A percentile compares a stretch with the other conserved stretches of the same genome.
phyloP scores from a whole-genome alignment of 805 yeast species.

The Ogataea sp. region DNA sequence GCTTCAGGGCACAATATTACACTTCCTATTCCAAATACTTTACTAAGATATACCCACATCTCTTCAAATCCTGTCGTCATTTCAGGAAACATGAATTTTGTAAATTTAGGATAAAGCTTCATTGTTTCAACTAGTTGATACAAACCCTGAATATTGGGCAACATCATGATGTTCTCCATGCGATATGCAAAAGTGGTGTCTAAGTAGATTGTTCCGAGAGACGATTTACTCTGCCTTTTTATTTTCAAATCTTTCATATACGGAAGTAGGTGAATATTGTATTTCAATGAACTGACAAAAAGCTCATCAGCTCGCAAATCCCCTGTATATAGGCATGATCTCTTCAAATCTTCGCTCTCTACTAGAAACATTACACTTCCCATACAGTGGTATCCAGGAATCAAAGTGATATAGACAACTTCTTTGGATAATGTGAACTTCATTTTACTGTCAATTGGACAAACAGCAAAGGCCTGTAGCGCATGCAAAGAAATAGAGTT shows the following conservation, averaged over 20 bases:
- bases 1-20: neutral
- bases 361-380: slow-evolving; percentile 13
- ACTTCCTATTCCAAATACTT: slow-evolving; percentile 1
- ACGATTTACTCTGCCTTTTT: neutral
- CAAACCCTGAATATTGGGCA: slow-evolving; percentile 8
- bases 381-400: slow-evolving; percentile 13
- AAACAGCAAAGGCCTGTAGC: neutral
- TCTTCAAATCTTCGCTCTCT: neutral
- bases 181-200: slow-evolving; percentile 15
- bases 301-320: slow-evolving; percentile 10
- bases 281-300: slow-evolving; percentile 3
- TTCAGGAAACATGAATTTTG: slow-evolving; percentile 7
- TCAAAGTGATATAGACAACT: slow-evolving; percentile 5
- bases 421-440: too few species aligned
- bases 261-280: slow-evolving; percentile 2
- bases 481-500: too few species aligned
- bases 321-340: slow-evolving; percentile 9
- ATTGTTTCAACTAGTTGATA: slow-evolving; percentile 5
- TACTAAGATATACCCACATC: slow-evolving; percentile 10
- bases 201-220: slow-evolving; percentile 8
- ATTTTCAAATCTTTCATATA: slow-evolving; percentile 2
- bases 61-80: slow-evolving; percentile 12
- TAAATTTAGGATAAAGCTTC: slow-evolving; percentile 8
- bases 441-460: too few species aligned
- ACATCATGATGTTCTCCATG: slow-evolving; percentile 6